Conservation (phyloP, 805 yeast genomes). For the Yamadazyma paraphyllophila region DNA sequence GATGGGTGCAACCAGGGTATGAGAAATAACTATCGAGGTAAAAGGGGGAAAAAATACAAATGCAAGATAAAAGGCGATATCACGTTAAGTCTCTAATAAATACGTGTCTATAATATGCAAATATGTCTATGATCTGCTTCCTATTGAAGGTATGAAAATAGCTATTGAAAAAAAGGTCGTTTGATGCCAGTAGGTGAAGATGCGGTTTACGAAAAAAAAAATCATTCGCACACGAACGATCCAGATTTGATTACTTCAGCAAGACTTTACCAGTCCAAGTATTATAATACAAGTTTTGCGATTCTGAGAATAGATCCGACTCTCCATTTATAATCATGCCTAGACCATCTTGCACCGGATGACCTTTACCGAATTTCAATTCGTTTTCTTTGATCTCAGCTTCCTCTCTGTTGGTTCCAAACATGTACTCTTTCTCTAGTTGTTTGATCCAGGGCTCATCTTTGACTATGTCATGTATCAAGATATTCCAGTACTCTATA, state of each 20-base stretch:
- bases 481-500: constrained; percentile 49
- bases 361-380: constrained; percentile 32
- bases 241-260: neutral
- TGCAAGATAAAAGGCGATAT: neutral
- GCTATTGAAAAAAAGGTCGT: neutral
- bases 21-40: neutral
- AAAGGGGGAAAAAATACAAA: neutral
- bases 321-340: constrained; percentile 38
- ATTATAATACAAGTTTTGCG: constrained; percentile 30
- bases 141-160: neutral
- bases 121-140: neutral
- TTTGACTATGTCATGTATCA: constrained; percentile 53
- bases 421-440: constrained; percentile 45
- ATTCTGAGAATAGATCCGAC: constrained; percentile 25
- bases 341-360: constrained; percentile 26
- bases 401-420: constrained; percentile 17
- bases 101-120: neutral
- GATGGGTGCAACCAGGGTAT: neutral
- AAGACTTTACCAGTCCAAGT: constrained; percentile 15
- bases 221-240: neutral
- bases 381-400: constrained; percentile 22
- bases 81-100: neutral
- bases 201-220: constrained; percentile 3
- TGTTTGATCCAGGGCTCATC: constrained; percentile 63
- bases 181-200: neutral